A percentile compares a stretch with the other conserved stretches of the same genome.
These are phyloP conservation scores for Colletotrichum liaoningense DNA, from an alignment of 2,329 filamentous ascomycete species.

Conservation along the genomic window DNA sequence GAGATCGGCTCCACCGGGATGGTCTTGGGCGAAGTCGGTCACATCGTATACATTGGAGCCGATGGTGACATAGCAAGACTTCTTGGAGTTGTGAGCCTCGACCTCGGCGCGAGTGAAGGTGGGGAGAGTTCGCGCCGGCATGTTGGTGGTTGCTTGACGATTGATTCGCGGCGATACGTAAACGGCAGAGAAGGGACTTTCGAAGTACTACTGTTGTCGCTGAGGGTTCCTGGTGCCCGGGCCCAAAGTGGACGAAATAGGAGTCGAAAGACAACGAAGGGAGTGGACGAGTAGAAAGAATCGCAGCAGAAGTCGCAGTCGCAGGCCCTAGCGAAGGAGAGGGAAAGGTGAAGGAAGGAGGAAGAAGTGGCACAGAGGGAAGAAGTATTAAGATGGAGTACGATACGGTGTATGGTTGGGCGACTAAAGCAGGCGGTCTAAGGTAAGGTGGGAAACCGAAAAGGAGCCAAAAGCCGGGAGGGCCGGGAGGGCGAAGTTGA, in stretches of 20 bases:
- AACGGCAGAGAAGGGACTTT: conserved; percentile 23
- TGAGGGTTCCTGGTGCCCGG: conserved; percentile 2
- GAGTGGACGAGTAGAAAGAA: conserved; percentile 24
- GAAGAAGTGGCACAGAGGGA: conserved; percentile 2
- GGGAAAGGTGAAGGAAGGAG: background rate
- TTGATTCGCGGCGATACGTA: conserved; percentile 31
- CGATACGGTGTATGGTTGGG: background rate
- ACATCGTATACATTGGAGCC: conserved; percentile 94
- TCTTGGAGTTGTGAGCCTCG: conserved; percentile 78
- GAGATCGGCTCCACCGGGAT: conserved; percentile 90
- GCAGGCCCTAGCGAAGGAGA: conserved; percentile 17
- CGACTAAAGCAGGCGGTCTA: conserved; percentile 19
- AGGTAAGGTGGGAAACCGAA: conserved; percentile 1
- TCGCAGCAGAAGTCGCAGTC: conserved; percentile 19
- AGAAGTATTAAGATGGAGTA: conserved; percentile 20
- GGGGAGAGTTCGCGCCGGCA: conserved; percentile 86
- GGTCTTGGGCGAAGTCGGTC: conserved; percentile 88
- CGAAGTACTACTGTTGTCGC: background rate
- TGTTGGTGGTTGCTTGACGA: conserved; percentile 47
- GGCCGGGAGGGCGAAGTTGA: conserved; percentile 19
- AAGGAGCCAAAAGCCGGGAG: conserved; percentile 33
- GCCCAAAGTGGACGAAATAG: conserved; percentile 18
- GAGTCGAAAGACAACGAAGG: conserved; percentile 24
- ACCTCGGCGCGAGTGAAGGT: conserved; percentile 86
- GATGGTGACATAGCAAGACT: conserved; percentile 94